phyloP scores from a whole-genome alignment of 345 rosid species.

The Leavenworthia alabamica region DNA sequence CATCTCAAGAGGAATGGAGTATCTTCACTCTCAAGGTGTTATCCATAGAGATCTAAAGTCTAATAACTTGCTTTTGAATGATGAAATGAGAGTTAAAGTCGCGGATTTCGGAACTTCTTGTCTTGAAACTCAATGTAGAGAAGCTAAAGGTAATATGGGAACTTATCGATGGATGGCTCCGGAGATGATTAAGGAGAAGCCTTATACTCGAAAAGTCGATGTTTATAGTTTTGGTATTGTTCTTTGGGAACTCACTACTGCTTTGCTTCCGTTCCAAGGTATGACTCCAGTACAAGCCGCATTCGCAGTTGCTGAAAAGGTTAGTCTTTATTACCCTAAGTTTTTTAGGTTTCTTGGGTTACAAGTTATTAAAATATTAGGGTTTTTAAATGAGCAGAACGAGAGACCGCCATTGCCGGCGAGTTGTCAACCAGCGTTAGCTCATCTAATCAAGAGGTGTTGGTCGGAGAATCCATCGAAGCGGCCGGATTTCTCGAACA shows the following conservation, averaged over 20 bases:
- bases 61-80: constrained; percentile 80
- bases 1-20: constrained; percentile 99
- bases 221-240: constrained; percentile 97
- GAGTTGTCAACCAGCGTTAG: constrained; percentile 83
- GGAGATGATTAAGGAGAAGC: constrained; percentile 94
- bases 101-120: constrained; percentile 98
- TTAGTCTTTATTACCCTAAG: constrained; percentile 8
- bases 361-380: background rate
- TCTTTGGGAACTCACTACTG: constrained; percentile 96
- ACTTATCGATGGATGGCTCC: constrained; percentile 99
- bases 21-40: constrained; percentile 97
- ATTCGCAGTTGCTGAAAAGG: constrained; percentile 98
- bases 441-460: constrained; percentile 85
- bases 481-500: constrained; percentile 81
- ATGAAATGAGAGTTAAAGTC: constrained; percentile 94
- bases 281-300: constrained; percentile 99
- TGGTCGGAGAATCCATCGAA: constrained; percentile 87
- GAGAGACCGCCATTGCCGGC: constrained; percentile 90
- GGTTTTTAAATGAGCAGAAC: constrained; percentile 36
- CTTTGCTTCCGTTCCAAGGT: constrained; percentile 97
- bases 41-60: constrained; percentile 97
- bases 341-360: background rate
- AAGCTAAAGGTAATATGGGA: constrained; percentile 91
- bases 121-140: constrained; percentile 84
- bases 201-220: constrained; percentile 86